Conservation (phyloP, 2,329 filamentous ascomycete species). For the Rutstroemia sydowiana region DNA sequence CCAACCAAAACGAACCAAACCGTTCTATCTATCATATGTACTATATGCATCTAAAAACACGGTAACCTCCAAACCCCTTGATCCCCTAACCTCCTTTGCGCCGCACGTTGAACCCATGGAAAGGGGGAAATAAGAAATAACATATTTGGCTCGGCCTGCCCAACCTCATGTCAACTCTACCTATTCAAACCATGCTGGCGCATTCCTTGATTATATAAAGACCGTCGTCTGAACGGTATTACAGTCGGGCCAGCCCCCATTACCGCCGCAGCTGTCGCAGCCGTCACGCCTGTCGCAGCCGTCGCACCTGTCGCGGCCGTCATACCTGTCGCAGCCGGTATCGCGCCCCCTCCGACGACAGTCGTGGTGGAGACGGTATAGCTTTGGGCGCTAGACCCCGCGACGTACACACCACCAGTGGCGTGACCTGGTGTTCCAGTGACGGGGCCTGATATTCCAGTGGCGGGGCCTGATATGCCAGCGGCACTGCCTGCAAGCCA, state of each 20-base stretch:
- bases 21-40: too few relatives aligned
- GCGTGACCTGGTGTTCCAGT: neutral
- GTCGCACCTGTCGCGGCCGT: neutral
- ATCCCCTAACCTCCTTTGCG: too few relatives aligned
- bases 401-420: too few relatives aligned
- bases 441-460: neutral
- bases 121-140: too few relatives aligned
- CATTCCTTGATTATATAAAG: neutral
- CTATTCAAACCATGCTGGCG: too few relatives aligned
- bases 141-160: too few relatives aligned
- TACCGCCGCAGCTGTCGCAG: too few relatives aligned
- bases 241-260: neutral
- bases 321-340: neutral
- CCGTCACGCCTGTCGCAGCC: neutral
- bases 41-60: too few relatives aligned
- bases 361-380: neutral
- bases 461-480: neutral
- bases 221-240: slow-evolving; percentile 2
- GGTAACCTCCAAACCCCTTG: too few relatives aligned
- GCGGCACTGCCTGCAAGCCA: neutral
- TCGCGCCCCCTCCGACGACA: neutral
- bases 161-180: too few relatives aligned
- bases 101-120: too few relatives aligned
- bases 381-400: neutral
- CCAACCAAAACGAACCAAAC: too few relatives aligned